Evolutionary conservation across 139 green algal species (phyloP), one percentile per base, ranked within the genome.

Genomic region (Chlorella ohadii): DNA sequence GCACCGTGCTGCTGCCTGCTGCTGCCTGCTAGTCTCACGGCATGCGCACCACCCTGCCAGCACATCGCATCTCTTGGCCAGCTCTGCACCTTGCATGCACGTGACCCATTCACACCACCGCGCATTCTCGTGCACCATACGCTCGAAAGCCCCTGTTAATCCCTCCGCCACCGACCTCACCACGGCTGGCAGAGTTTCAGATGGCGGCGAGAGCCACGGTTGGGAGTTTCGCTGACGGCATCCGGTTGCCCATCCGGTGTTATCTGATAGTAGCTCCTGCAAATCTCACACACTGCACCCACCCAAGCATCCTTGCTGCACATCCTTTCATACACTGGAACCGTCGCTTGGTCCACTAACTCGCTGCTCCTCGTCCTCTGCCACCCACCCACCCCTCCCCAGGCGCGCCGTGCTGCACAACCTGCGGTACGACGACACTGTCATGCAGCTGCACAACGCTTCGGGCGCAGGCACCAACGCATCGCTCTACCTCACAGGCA

Each of bases 381-480:
- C 55, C 36, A 7, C 51, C 51, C 51, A 22, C 51, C 51, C 19
- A 20, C 51, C 33, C 4, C 33, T 33, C 34, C 72, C 79, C 89
- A 94, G 91, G 33, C 88, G 94, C 0, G 95, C 91, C 5, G 82
- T 97, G 23, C 84, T 99, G 56, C 91, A 94, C 85, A 98, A 99
- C 86, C 72, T 99, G 22, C 83, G 84, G 19, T 92, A 84, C 57
- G 90, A 99, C 78, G 90, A 94, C 70, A 27, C 79, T 22, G 34
- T 96, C 65, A 81, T 80, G 7, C 59, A 65, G 7, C 91, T 97
- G 57, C 79, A 79, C 55, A 97, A 98, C 86, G 93, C 95, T 2
- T 82, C 93, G 3, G 95, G 94, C 6, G 88, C 87, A 6, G 94
- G 94, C 38, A 80, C 78, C 17, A 78, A 39, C 20, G 68, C 77